A percentile compares a stretch with the other conserved stretches of the same genome.
phyloP scores from a whole-genome alignment of 345 rosid species.

The Linum usitatissimum region DNA sequence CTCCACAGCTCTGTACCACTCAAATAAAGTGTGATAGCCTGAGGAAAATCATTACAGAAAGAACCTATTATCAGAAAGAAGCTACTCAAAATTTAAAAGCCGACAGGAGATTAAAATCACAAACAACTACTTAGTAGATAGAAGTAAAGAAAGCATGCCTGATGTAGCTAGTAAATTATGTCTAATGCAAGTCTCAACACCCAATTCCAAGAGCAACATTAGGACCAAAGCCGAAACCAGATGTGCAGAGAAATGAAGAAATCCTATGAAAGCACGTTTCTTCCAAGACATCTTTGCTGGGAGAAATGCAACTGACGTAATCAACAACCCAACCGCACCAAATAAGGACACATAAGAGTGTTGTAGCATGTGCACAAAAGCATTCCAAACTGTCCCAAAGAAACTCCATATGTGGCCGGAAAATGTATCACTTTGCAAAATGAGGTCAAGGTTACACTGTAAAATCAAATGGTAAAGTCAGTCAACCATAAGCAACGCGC shows the following conservation, averaged over 20 bases:
- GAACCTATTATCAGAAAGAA: not conserved
- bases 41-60: conserved; percentile 5
- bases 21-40: conserved; percentile 91
- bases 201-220: conserved; percentile 87
- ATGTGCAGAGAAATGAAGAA: conserved; percentile 85
- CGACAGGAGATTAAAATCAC: not conserved
- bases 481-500: conserved; percentile 11
- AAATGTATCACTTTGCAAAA: conserved; percentile 79
- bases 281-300: conserved; percentile 79
- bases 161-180: conserved; percentile 93
- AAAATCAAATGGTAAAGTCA: conserved; percentile 14
- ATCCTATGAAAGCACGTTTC: conserved; percentile 63
- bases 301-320: conserved; percentile 60
- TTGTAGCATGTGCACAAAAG: conserved; percentile 57
- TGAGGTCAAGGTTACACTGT: conserved; percentile 88
- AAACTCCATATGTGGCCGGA: conserved; percentile 78
- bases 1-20: conserved; percentile 94
- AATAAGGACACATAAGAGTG: conserved; percentile 70
- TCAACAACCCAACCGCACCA: conserved; percentile 57
- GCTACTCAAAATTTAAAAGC: not conserved
- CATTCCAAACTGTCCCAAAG: conserved; percentile 66
- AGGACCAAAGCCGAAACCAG: conserved; percentile 82
- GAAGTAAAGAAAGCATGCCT: conserved; percentile 32
- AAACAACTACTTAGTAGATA: not conserved
- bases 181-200: conserved; percentile 78